phyloP scores from a whole-genome alignment of 768 basidiomycete genomes.

The Boletus insuetus region DNA sequence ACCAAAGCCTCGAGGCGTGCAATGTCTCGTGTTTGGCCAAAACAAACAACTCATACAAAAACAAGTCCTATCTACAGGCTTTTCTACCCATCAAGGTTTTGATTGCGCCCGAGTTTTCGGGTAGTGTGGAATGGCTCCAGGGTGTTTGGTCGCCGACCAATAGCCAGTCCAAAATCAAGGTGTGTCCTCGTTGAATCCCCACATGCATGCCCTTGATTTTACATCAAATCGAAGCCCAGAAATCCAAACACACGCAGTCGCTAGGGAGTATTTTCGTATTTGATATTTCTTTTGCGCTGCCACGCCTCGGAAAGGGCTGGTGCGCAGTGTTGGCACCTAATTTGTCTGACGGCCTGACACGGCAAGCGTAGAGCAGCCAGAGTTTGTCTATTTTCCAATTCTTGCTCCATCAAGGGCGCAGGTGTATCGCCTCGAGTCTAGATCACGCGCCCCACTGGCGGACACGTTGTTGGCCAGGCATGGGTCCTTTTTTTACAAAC shows the following conservation, averaged over 20 bases:
- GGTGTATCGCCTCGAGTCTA: slow-evolving; percentile 20
- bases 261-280: slow-evolving; percentile 16
- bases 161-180: neutral
- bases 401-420: slow-evolving; percentile 6
- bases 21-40: slow-evolving; percentile 27
- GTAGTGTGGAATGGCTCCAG: neutral
- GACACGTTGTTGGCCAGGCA: slow-evolving; percentile 19
- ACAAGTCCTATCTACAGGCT: neutral
- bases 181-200: slow-evolving; percentile 7
- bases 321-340: slow-evolving; percentile 15
- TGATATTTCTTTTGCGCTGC: slow-evolving; percentile 15
- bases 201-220: slow-evolving; percentile 3
- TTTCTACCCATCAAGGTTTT: neutral
- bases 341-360: slow-evolving; percentile 9
- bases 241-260: neutral
- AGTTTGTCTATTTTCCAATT: slow-evolving; percentile 12
- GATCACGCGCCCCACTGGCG: slow-evolving; percentile 3
- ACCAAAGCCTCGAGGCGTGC: slow-evolving; percentile 30
- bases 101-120: neutral
- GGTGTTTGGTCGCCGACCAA: neutral
- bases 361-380: slow-evolving; percentile 1
- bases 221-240: slow-evolving; percentile 11
- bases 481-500: neutral
- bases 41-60: slow-evolving; percentile 31
- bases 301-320: slow-evolving; percentile 1